Evolutionary conservation across 306 rosid genomes (phyloP).

Genomic region (Trifolium dubium): DNA sequence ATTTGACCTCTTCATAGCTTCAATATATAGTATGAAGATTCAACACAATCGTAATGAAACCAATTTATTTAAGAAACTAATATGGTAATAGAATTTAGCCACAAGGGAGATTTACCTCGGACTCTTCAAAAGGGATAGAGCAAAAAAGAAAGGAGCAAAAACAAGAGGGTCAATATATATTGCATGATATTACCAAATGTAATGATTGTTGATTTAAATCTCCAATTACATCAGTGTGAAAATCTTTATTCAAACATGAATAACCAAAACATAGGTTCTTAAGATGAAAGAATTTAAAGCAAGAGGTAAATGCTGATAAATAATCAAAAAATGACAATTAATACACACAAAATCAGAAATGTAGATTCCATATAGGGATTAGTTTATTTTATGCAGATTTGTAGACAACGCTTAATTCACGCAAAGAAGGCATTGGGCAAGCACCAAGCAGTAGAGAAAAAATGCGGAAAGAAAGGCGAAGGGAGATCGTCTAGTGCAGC

Average conservation of each 20-base stretch:
- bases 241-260: background rate
- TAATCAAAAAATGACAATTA: background rate
- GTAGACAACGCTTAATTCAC: background rate
- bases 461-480: background rate
- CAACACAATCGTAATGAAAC: too few relatives aligned
- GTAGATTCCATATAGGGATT: conserved; percentile 1
- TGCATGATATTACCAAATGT: too few relatives aligned
- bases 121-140: too few relatives aligned
- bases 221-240: too few relatives aligned
- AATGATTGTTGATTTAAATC: too few relatives aligned
- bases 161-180: too few relatives aligned
- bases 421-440: background rate
- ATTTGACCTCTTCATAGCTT: too few relatives aligned
- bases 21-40: too few relatives aligned
- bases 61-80: too few relatives aligned
- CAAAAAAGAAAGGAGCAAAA: too few relatives aligned
- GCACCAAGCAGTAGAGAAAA: background rate
- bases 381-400: background rate
- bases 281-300: background rate
- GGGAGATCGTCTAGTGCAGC: background rate
- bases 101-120: too few relatives aligned
- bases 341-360: background rate
- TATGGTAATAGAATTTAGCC: too few relatives aligned
- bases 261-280: conserved; percentile 1
- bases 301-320: background rate